These are phyloP conservation scores for Sphenostylis stenocarpa DNA, from an alignment of 306 rosid genomes.

Conservation along the genomic window DNA sequence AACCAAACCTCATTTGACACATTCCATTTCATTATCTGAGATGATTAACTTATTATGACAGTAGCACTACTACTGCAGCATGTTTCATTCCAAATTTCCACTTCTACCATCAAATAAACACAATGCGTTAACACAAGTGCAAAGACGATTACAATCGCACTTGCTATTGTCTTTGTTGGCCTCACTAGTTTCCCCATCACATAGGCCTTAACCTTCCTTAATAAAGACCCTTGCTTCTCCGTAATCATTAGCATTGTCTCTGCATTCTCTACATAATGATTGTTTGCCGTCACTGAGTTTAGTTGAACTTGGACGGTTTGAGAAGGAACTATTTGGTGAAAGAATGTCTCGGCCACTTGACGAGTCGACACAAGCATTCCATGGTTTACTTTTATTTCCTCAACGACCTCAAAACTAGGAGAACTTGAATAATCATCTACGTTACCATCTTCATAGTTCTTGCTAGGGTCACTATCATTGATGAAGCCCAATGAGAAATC, in stretches of 20 bases:
- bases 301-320: constrained; percentile 72
- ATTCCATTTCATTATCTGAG: constrained; percentile 23
- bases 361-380: constrained; percentile 75
- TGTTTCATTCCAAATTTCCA: constrained; percentile 29
- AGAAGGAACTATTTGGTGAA: constrained; percentile 81
- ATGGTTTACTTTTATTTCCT: constrained; percentile 68
- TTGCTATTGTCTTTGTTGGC: constrained; percentile 45
- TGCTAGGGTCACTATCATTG: constrained; percentile 44
- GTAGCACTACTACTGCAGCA: constrained; percentile 14
- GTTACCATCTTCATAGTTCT: constrained; percentile 57
- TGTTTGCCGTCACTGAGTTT: constrained; percentile 47
- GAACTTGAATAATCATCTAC: constrained; percentile 60
- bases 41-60: constrained; percentile 22
- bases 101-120: constrained; percentile 36
- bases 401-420: constrained; percentile 78
- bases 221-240: constrained; percentile 33
- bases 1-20: constrained; percentile 39
- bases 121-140: constrained; percentile 46
- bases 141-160: constrained; percentile 40
- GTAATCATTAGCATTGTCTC: constrained; percentile 20
- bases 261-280: constrained; percentile 33
- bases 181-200: constrained; percentile 40
- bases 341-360: constrained; percentile 76
- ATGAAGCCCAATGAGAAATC: constrained; percentile 70
- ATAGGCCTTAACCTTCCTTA: constrained; percentile 25